Evolutionary conservation across 208 protist species (phyloP), one percentile per base, ranked within the genome.

Genomic region (Acanthamoeba culbertsoni): DNA sequence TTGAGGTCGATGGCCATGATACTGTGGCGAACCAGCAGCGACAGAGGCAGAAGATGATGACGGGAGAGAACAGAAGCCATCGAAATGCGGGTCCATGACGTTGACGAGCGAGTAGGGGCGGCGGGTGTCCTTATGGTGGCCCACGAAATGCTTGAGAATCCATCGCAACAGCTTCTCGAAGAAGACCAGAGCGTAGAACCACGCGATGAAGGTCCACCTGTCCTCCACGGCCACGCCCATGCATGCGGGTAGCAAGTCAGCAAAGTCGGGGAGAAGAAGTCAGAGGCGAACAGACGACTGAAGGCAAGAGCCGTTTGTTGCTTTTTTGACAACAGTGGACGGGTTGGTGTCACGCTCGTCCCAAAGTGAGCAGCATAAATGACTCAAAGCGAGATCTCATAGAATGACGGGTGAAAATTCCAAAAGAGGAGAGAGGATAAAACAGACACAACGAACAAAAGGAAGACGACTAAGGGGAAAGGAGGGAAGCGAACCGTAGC

Each of bases 131-230:
- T 55, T 62, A 35, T 88, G 77, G 48, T 62, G 43, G 0, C 48
- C 51, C 77, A 88, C 77, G 23, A 88, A 88, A 48, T 63, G 77
- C 31, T 88, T 63, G 46, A 88, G 51, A 14, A 88, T 55, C 77
- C 48, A 63, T 26, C 77, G 43, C 77, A 88, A 28, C 46, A 63
- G 77, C 77, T 62, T 88, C 77, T 88, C 77, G 31, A 88, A 55
- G 48, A 88, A 62, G 48, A 88, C 77, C 43, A 88, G 77, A n/a
- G 51, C 48, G 46, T 88, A 88, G 77, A 88, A 88, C 77, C 77
- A 88, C n/a, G 51, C 43, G 42, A 62, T 62, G 51, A 88, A 88
- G 20, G 77, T 62, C 77, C 68, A 79, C 37, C 68, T 79, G 68
- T 75, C 31, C 63, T n/a, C 40, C 68, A 79, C 68, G 16, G 4